These are phyloP conservation scores for Stipa capillata DNA, from an alignment of 176 grass and related monocot species.

Conservation along the genomic window DNA sequence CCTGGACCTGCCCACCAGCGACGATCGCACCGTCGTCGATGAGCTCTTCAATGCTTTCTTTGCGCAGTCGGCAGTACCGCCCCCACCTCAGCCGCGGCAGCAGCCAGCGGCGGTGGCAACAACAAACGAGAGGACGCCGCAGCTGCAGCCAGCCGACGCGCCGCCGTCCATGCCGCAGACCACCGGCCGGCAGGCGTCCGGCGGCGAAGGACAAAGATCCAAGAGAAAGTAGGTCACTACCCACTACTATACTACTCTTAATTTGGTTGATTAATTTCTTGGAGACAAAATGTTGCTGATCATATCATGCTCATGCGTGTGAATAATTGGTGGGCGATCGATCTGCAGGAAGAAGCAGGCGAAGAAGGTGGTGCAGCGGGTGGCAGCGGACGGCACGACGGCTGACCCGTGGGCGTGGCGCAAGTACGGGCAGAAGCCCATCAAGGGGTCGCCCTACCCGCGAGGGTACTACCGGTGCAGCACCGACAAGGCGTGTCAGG, in stretches of 20 bases:
- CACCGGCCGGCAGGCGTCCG: background rate
- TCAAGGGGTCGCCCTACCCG: slow-evolving; percentile 86
- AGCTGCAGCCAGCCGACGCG: background rate
- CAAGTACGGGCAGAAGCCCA: slow-evolving; percentile 96
- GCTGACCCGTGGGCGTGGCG: slow-evolving; percentile 87
- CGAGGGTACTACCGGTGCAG: slow-evolving; percentile 79
- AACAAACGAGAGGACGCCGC: background rate
- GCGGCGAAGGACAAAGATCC: slow-evolving; percentile 15
- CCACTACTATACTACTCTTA: background rate
- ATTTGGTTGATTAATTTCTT: background rate
- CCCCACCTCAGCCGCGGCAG: background rate
- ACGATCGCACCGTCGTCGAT: slow-evolving; percentile 1
- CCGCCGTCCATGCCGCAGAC: background rate
- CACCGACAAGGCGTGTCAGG: slow-evolving; percentile 54
- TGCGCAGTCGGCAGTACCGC: background rate
- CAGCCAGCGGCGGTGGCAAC: background rate
- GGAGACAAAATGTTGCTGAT: background rate
- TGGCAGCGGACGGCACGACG: slow-evolving; percentile 35
- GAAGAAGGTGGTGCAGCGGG: slow-evolving; percentile 42
- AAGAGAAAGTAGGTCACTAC: slow-evolving; percentile 51
- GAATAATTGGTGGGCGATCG: background rate
- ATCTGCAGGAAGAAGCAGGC: slow-evolving; percentile 56
- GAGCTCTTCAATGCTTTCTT: slow-evolving; percentile 45
- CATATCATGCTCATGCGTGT: background rate
- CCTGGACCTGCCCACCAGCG: background rate